Base-by-base conservation (phyloP, 2,329 filamentous ascomycete species). In the Colletotrichum abscissum region DNA sequence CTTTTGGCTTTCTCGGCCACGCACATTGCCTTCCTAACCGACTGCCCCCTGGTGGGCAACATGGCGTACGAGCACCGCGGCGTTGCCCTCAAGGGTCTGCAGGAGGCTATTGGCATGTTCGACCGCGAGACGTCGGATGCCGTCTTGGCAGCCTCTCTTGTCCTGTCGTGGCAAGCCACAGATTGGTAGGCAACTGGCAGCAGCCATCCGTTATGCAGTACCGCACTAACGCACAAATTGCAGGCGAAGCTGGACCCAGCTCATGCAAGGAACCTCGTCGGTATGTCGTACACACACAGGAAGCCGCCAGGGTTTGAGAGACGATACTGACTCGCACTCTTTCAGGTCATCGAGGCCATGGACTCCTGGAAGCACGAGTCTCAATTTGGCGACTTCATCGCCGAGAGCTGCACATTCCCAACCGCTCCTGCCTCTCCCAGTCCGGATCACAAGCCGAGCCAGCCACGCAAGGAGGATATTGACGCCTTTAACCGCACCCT, bases 121-220 rank as follows among this genome's bases (percentile, higher is more conserved):
- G 97, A 94, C 2, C 92, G 91, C 78, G 91, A 93, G 65, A 97
- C 95, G 74, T 96, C 95, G 2, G 96, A 99, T 83, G 95, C 95
- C 56, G 92, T 98, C 75, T 89, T 99, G 67, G 96, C 95, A 30
- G 94, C 95, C 38, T 98, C 96, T 30, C 91, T 98, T 57, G 90
- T 98, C 60, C 89, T 99, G 63, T 97, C 95, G 49, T 98, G 97
- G 95, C 96, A 98, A 85, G 94, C 95, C 69, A 97, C 93, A 73
- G 96, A 98, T 86, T 98, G 95, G 96, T 97, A 89, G 87, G 92
- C 79, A 81, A 81, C 86, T 79, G 54, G 76, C 77, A 80, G 78
- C 77, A 77, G 69, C 77, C 75, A 77, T 57, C 79, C 78, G 78
- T 28, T 58, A 60, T 73, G 69, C 69, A 72, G 68, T 67, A 74